Percentiles rank a stretch among this genome's conserved stretches.
Evolutionary conservation across 148 eudicot species (phyloP).

Genomic region (Fagopyrum esculentum): DNA sequence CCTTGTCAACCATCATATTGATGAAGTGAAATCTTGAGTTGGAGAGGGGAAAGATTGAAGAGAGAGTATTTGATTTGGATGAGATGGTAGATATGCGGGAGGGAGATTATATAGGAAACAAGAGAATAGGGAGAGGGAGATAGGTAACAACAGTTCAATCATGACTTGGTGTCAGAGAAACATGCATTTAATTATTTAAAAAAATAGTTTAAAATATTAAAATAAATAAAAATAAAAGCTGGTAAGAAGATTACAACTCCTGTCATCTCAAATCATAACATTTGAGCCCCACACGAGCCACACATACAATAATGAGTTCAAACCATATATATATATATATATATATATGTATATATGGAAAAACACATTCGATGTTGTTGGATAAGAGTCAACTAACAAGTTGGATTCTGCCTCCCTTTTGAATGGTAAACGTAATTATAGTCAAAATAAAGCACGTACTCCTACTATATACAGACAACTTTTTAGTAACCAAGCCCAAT

Average conservation of each 20-base stretch:
- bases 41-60: background rate
- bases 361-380: no score
- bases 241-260: background rate
- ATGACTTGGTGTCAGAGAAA: constrained; percentile 15
- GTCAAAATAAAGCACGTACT: no score
- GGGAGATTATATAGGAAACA: background rate
- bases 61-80: background rate
- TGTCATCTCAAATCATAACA: constrained; percentile 8
- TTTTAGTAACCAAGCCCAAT: no score
- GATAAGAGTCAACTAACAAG: no score
- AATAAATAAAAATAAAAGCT: background rate
- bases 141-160: constrained; percentile 12
- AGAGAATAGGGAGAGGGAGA: background rate
- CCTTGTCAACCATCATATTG: constrained; percentile 8
- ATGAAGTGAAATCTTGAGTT: background rate
- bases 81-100: background rate
- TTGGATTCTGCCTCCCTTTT: no score
- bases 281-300: constrained; percentile 5
- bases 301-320: background rate
- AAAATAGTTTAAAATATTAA: background rate
- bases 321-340: no score
- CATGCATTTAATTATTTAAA: background rate
- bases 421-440: no score
- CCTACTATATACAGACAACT: no score
- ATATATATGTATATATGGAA: no score